phyloP scores from a whole-genome alignment of 2,329 filamentous ascomycete species.

The Rosellinia necatrix region DNA sequence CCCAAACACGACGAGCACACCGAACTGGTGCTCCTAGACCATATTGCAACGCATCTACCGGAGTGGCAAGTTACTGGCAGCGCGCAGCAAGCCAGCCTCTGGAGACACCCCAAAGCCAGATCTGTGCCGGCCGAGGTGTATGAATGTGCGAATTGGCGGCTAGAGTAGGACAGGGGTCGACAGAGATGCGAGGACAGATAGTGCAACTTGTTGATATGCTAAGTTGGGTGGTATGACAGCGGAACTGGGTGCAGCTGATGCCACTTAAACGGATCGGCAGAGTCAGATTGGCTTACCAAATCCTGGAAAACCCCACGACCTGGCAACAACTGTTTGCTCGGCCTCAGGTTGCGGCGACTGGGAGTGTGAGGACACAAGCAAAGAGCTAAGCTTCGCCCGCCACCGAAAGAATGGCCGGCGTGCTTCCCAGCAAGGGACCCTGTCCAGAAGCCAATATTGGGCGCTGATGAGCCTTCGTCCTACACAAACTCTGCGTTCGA shows the following conservation, averaged over 20 bases:
- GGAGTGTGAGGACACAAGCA: constrained; percentile 30
- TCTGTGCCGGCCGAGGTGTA: background rate
- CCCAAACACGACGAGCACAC: background rate
- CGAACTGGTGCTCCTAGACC: background rate
- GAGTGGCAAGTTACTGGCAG: background rate
- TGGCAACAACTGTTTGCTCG: constrained; percentile 11
- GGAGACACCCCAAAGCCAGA: background rate
- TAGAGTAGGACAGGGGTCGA: constrained; percentile 1
- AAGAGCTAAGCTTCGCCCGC: constrained; percentile 26
- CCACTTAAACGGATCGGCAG: background rate
- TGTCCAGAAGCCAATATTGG: constrained; percentile 28
- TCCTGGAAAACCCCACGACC: constrained; percentile 7
- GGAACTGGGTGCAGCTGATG: constrained; percentile 13
- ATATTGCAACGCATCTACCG: constrained; percentile 2
- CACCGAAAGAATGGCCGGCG: constrained; percentile 30
- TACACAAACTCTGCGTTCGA: constrained; percentile 37
- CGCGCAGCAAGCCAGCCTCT: background rate
- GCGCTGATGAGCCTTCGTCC: constrained; percentile 35
- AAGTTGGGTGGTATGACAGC: constrained; percentile 17
- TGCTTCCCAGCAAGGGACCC: constrained; percentile 24
- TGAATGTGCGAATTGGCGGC: constrained; percentile 2
- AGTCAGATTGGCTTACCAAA: background rate
- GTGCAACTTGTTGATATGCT: constrained; percentile 6
- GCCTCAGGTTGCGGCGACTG: constrained; percentile 11
- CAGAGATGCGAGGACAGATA: constrained; percentile 4